Percentiles rank a stretch among this genome's conserved stretches.
Conservation (phyloP, 108 stramenopile species). For the Nitzschia putrida region DNA sequence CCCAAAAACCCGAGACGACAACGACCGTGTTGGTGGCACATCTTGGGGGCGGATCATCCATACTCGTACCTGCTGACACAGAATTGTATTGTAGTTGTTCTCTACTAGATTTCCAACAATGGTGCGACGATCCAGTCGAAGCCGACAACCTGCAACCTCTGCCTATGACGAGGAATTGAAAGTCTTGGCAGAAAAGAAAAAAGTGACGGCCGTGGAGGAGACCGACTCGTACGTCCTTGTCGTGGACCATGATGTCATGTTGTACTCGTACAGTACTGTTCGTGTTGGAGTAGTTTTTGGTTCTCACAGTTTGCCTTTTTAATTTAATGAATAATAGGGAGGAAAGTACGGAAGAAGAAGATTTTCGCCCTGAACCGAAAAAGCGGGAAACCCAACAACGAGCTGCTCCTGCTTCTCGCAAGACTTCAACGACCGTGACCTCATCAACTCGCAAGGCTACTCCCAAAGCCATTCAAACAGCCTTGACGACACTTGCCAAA, state of each 20-base stretch:
- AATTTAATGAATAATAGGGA: background rate
- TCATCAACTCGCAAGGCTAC: background rate
- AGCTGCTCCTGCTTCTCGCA: background rate
- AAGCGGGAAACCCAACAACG: conserved; percentile 3
- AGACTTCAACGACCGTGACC: background rate
- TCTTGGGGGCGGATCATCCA: too few species aligned
- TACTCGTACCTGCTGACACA: too few species aligned
- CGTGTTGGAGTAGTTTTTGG: conserved; percentile 1
- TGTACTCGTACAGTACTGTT: background rate
- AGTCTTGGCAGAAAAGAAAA: conserved; percentile 12
- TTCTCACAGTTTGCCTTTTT: background rate
- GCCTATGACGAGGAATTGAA: conserved; percentile 18
- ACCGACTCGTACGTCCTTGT: conserved; percentile 18
- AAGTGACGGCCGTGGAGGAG: background rate
- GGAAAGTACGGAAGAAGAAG: conserved; percentile 19
- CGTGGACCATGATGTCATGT: background rate
- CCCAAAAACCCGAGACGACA: too few species aligned
- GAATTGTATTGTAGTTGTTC: too few species aligned
- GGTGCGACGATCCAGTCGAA: conserved; percentile 22
- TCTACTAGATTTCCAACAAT: background rate
- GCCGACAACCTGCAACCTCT: conserved; percentile 15
- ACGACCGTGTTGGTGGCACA: too few species aligned
- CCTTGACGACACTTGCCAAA: conserved; percentile 34
- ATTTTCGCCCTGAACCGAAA: conserved; percentile 13
- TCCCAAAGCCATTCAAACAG: background rate